A percentile compares a stretch with the other conserved stretches of the same genome.
Evolutionary conservation across 345 rosid genomes (phyloP).

Genomic region (Litchi chinensis): DNA sequence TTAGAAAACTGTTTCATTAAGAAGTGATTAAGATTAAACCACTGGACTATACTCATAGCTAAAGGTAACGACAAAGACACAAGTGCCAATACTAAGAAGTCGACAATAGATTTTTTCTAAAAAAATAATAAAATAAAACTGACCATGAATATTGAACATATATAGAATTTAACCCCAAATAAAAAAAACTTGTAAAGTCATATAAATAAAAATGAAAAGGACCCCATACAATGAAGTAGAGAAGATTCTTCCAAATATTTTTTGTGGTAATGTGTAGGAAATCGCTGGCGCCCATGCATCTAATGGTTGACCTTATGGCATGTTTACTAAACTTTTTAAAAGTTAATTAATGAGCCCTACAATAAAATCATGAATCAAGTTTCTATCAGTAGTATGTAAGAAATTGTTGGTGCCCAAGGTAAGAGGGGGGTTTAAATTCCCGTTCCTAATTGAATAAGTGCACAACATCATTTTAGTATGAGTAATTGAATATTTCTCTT

Average conservation of each 20-base stretch:
- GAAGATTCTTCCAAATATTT: conserved; percentile 5
- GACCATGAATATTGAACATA: neutral
- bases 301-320: conserved; percentile 19
- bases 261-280: neutral
- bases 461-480: too few relatives aligned
- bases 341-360: too few relatives aligned
- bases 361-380: too few relatives aligned
- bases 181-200: neutral
- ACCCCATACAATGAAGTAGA: conserved; percentile 12
- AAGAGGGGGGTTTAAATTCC: too few relatives aligned
- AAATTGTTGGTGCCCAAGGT: too few relatives aligned
- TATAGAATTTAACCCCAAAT: neutral
- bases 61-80: neutral
- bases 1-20: too few relatives aligned
- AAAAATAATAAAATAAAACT: neutral
- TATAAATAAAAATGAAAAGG: neutral
- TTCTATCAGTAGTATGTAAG: too few relatives aligned
- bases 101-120: neutral
- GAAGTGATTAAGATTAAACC: too few relatives aligned
- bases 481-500: too few relatives aligned
- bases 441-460: too few relatives aligned
- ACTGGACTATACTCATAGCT: too few relatives aligned
- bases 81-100: neutral
- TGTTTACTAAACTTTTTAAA: too few relatives aligned
- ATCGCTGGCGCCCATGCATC: conserved; percentile 10